These are phyloP conservation scores for Tuctoria greenei DNA, from an alignment of 176 grass and related monocot species.

Conservation along the genomic window DNA sequence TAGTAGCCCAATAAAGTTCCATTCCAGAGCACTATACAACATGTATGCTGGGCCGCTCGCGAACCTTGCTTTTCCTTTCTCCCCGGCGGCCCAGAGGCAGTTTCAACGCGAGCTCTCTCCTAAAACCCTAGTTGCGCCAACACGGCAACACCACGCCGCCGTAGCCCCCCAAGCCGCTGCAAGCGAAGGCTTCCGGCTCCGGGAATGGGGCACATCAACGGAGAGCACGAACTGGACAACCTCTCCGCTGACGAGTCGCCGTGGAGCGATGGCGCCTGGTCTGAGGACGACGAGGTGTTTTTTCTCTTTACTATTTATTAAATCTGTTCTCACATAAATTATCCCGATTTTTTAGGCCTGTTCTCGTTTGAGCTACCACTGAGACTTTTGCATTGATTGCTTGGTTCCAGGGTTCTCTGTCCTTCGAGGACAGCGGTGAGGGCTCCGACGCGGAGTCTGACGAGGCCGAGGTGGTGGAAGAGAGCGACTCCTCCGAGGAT, in stretches of 20 bases:
- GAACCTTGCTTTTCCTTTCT: too few species aligned
- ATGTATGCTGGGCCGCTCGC: too few species aligned
- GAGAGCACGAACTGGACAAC: slow-evolving; percentile 3
- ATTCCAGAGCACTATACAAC: slow-evolving; percentile 25
- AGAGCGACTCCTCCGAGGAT: slow-evolving; percentile 91
- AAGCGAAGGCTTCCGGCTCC: background rate
- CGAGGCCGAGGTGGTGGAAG: slow-evolving; percentile 25
- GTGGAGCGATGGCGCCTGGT: slow-evolving; percentile 47
- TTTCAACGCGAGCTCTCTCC: too few species aligned
- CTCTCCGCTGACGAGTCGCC: slow-evolving; percentile 45
- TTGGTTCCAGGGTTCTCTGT: slow-evolving; percentile 29
- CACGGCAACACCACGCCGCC: background rate
- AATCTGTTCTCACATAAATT: background rate
- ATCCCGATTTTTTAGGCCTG: background rate
- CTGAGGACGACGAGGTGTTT: slow-evolving; percentile 42
- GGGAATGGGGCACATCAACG: slow-evolving; percentile 37
- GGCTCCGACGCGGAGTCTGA: slow-evolving; percentile 8
- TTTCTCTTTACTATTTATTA: too few species aligned
- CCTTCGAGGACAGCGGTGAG: slow-evolving; percentile 43
- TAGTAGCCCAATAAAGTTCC: background rate
- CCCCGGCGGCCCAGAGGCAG: too few species aligned
- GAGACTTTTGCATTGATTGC: background rate
- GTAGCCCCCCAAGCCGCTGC: background rate
- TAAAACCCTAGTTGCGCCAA: background rate
- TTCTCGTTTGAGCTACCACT: background rate